Evolutionary conservation across 345 rosid species (phyloP).

Genomic region (Populus nigra): DNA sequence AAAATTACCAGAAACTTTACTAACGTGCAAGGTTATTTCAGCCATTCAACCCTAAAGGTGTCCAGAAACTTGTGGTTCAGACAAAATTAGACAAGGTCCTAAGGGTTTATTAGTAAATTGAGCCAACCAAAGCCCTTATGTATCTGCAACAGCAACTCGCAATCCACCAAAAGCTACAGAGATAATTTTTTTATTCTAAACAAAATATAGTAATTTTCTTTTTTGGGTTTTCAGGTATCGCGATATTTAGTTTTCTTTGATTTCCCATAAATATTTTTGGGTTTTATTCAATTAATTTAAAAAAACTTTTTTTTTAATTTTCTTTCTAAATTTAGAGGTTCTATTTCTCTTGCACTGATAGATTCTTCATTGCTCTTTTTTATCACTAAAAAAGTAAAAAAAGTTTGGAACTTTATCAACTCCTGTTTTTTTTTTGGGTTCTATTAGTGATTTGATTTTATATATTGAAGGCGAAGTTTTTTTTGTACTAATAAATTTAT

Average conservation of each 20-base stretch:
- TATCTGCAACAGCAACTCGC: slow-evolving; percentile 14
- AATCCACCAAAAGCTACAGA: slow-evolving; percentile 21
- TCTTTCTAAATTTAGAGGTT: neutral
- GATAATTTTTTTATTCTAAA: neutral
- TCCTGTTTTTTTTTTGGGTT: slow-evolving; percentile 7
- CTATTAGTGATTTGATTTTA: neutral
- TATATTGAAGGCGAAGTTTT: neutral
- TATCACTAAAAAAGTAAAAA: neutral
- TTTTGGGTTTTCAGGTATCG: slow-evolving; percentile 15
- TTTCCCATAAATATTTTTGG: neutral
- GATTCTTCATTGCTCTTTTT: neutral
- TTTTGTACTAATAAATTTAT: neutral
- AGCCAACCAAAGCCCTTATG: neutral
- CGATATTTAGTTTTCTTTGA: slow-evolving; percentile 5
- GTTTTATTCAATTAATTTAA: neutral
- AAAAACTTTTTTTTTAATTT: neutral
- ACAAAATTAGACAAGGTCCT: neutral
- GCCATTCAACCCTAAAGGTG: neutral
- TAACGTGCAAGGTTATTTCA: neutral
- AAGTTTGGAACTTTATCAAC: neutral
- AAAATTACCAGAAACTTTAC: neutral
- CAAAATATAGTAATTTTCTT: neutral
- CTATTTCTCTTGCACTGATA: neutral
- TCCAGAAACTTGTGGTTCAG: neutral
- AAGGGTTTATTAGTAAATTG: slow-evolving; percentile 13